phyloP scores from a whole-genome alignment of 768 basidiomycete species.

The Hemileccinum impolitum region DNA sequence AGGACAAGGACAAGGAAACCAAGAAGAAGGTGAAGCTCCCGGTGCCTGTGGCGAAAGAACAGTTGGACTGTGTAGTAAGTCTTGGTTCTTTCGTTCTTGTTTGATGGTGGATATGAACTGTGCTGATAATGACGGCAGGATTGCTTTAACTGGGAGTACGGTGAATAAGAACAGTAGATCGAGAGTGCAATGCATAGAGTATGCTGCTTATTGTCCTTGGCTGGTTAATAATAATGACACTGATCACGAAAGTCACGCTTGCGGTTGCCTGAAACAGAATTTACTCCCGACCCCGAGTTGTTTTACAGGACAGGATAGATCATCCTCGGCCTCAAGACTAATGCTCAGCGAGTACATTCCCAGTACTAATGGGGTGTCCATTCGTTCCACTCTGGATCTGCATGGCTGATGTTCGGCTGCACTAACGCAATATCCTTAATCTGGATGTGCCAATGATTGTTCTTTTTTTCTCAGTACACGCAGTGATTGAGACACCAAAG shows the following conservation, averaged over 20 bases:
- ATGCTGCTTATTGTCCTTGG: neutral
- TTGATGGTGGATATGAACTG: neutral
- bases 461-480: too few relatives aligned
- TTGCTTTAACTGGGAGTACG: conserved; percentile 73
- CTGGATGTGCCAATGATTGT: too few relatives aligned
- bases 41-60: conserved; percentile 48
- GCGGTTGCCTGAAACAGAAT: neutral
- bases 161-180: conserved; percentile 31
- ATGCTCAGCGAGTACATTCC: too few relatives aligned
- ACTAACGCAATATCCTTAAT: too few relatives aligned
- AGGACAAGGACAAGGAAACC: conserved; percentile 23
- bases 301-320: too few relatives aligned
- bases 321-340: too few relatives aligned
- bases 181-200: neutral
- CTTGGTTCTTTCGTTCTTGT: neutral
- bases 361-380: too few relatives aligned
- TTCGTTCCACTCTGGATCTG: too few relatives aligned
- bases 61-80: conserved; percentile 65
- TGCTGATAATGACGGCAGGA: conserved; percentile 41
- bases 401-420: too few relatives aligned
- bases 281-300: neutral
- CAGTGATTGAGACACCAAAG: too few relatives aligned
- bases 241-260: neutral
- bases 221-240: neutral
- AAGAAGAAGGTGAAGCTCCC: conserved; percentile 25